A percentile compares a stretch with the other conserved stretches of the same genome.
Conservation (phyloP, 441 rosid species). For the Populus tomentosa region DNA sequence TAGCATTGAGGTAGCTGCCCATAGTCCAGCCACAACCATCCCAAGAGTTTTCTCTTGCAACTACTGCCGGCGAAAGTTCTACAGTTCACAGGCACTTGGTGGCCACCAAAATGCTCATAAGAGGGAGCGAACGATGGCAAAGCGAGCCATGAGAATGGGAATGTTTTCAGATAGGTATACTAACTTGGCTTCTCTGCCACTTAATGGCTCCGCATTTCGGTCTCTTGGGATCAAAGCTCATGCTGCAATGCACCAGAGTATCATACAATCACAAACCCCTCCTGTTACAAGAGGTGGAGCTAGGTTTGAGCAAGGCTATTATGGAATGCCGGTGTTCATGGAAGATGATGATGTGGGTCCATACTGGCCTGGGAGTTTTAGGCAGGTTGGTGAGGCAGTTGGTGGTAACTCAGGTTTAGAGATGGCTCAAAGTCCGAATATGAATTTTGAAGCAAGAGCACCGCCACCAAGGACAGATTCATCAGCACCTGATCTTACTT, state of each 20-base stretch:
- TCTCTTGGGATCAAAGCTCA: constrained; percentile 88
- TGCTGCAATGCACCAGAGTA: constrained; percentile 51
- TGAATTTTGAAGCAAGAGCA: constrained; percentile 27
- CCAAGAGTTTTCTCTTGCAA: constrained; percentile 82
- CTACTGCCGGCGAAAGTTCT: constrained; percentile 87
- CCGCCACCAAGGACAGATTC: constrained; percentile 32
- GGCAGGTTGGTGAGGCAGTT: constrained; percentile 42
- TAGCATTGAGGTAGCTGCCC: constrained; percentile 21
- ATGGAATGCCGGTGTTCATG: constrained; percentile 45
- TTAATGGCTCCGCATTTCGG: constrained; percentile 59
- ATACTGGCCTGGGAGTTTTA: constrained; percentile 87
- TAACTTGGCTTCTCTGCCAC: constrained; percentile 73
- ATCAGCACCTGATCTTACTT: constrained; percentile 69
- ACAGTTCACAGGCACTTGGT: constrained; percentile 92
- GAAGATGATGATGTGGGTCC: constrained; percentile 66
- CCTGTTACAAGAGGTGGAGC: constrained; percentile 44
- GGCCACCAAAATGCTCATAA: constrained; percentile 98
- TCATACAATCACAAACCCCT: constrained; percentile 37
- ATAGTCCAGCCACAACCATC: constrained; percentile 11
- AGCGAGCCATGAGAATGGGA: constrained; percentile 85
- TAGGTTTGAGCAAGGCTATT: constrained; percentile 59
- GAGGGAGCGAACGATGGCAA: constrained; percentile 86
- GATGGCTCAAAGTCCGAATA: constrained; percentile 24
- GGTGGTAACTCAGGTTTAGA: constrained; percentile 18
- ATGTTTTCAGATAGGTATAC: constrained; percentile 60